Evolutionary conservation across 306 rosid genomes (phyloP).

Genomic region (Acacia confusa): DNA sequence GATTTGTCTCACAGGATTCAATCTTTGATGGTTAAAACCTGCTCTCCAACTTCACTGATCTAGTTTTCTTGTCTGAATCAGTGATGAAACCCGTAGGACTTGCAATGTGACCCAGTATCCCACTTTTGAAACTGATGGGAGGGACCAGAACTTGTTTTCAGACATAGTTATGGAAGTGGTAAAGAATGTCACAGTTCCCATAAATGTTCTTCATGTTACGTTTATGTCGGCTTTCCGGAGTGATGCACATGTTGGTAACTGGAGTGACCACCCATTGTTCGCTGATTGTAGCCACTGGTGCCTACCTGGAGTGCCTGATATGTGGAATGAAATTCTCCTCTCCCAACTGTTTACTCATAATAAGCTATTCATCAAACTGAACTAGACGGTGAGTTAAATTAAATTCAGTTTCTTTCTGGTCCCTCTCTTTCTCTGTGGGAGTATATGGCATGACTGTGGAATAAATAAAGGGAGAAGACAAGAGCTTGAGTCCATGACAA

Average conservation of each 20-base stretch:
- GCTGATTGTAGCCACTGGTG: conserved; percentile 94
- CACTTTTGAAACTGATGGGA: conserved; percentile 42
- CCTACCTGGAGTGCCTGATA: conserved; percentile 82
- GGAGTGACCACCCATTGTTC: conserved; percentile 59
- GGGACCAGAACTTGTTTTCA: conserved; percentile 51
- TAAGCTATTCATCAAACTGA: no score
- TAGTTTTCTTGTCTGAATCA: conserved; percentile 42
- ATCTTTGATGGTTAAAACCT: conserved; percentile 2
- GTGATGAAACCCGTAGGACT: conserved; percentile 53
- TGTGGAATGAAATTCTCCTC: conserved; percentile 78
- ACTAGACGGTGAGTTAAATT: conserved; percentile 22
- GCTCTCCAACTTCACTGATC: no score
- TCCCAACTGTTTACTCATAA: conserved; percentile 42
- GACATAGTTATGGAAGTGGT: conserved; percentile 55
- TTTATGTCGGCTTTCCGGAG: conserved; percentile 75
- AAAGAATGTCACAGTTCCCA: conserved; percentile 50
- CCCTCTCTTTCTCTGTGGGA: background rate
- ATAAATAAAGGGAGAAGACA: background rate
- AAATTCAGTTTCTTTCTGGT: background rate
- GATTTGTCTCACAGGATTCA: background rate
- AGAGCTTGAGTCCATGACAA: background rate
- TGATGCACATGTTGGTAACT: conserved; percentile 77
- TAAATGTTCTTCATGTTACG: conserved; percentile 61
- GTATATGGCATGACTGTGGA: conserved; percentile 16
- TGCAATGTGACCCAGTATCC: conserved; percentile 63